phyloP scores from a whole-genome alignment of 106 monocot genomes.

The Dendrobium huoshanense region DNA sequence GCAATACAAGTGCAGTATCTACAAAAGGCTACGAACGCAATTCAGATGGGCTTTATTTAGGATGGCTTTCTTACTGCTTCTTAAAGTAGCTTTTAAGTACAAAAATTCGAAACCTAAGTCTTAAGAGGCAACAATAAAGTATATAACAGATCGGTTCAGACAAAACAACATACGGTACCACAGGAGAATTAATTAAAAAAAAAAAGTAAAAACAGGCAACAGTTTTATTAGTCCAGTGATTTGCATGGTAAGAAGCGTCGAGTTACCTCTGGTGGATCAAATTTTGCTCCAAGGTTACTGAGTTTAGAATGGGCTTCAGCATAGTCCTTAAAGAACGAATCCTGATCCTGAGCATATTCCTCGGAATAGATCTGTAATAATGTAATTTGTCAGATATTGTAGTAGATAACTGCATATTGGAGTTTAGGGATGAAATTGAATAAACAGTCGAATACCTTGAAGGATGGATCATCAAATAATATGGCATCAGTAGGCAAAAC shows the following conservation, averaged over 20 bases:
- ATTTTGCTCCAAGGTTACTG: slow-evolving; percentile 84
- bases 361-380: slow-evolving; percentile 67
- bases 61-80: too few species aligned
- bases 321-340: slow-evolving; percentile 88
- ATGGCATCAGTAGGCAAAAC: slow-evolving; percentile 95
- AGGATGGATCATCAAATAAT: slow-evolving; percentile 92
- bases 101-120: too few species aligned
- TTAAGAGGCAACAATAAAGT: too few species aligned
- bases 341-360: slow-evolving; percentile 90
- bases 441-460: slow-evolving; percentile 46
- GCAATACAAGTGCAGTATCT: too few species aligned
- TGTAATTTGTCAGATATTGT: neutral
- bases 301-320: slow-evolving; percentile 98
- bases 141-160: too few species aligned
- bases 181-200: too few species aligned
- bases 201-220: too few species aligned
- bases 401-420: neutral
- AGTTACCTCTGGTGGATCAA: slow-evolving; percentile 83
- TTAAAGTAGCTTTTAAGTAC: too few species aligned
- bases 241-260: neutral
- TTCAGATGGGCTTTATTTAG: too few species aligned
- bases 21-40: too few species aligned
- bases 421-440: neutral
- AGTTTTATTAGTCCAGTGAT: too few species aligned
- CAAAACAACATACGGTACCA: too few species aligned